Base-by-base conservation (phyloP, 2,329 filamentous ascomycete genomes). In the Talaromyces rugulosus region DNA sequence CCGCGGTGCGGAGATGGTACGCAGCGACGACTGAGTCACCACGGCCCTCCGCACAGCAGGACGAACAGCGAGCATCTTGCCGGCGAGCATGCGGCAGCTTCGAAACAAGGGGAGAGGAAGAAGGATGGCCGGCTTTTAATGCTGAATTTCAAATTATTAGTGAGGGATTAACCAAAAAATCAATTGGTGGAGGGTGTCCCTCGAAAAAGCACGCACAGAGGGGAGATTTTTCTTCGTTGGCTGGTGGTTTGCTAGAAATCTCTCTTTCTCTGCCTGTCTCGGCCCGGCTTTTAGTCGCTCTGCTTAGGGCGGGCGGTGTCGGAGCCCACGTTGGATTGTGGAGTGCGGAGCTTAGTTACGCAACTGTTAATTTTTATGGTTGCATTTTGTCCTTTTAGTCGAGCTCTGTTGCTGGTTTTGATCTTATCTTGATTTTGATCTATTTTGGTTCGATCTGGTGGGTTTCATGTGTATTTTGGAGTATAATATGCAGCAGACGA, bases 31-130 rank as follows among this genome's bases (percentile, higher is more conserved):
- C 67, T 74, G 75, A 64, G 64, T 68, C 67, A 72, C 69, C 64
- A 73, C 74, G 74, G 76, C 75, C 76, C 76, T 78, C 74, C 76
- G 75, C 75, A 77, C 74, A 68, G 76, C 74, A 68, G 74, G 73
- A 71, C 74, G 75, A 73, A 76, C 72, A 68, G 75, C 76, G 68
- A 78, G 67, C 75, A 78, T 78, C 66, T 69, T 77, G 71, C 66
- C 69, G 70, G 71, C 71, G 69, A 74, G 69, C 74, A 77, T 77
- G 73, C 74, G 74, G 74, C 73, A 76, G 72, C 74, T 75, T 70
- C 66, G 50, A 31, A 31, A 31, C 28, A 30, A 31, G 14, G 27
- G 28, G 50, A 30, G 30, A 23, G 50, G 9, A 53, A 31, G 27
- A 23, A 53, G 28, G 30, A 33, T 27, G 50, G 50, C 50, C 27